Evolutionary conservation across 2,329 filamentous ascomycete genomes (phyloP).

Genomic region (Cladophialophora chaetospira): DNA sequence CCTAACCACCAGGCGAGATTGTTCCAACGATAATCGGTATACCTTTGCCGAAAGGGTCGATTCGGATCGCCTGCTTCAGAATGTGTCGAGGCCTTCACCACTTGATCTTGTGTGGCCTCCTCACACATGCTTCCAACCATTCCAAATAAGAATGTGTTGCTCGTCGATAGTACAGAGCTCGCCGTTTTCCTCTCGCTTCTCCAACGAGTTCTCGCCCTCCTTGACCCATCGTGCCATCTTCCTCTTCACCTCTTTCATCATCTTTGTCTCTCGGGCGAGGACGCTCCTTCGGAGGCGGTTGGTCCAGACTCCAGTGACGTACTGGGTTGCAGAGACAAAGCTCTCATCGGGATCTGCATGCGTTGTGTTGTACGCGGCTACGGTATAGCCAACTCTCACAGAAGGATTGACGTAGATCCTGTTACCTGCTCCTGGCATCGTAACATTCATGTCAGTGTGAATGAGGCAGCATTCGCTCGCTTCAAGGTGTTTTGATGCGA

Average conservation of each 20-base stretch:
- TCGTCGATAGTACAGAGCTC: constrained; percentile 61
- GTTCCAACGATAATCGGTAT: not conserved
- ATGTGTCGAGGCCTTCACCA: not conserved
- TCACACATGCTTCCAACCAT: constrained; percentile 62
- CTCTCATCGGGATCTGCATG: constrained; percentile 35
- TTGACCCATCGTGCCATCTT: constrained; percentile 34
- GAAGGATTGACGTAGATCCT: constrained; percentile 45
- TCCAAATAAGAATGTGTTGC: constrained; percentile 61
- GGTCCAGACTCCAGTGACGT: constrained; percentile 60
- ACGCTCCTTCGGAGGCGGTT: constrained; percentile 54
- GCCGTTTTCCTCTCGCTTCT: constrained; percentile 48
- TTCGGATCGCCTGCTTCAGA: not conserved
- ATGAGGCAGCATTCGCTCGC: constrained; percentile 76
- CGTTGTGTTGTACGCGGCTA: constrained; percentile 39
- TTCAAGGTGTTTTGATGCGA: constrained; percentile 61
- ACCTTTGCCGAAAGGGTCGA: not conserved
- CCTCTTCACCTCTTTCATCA: constrained; percentile 45
- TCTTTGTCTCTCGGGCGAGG: constrained; percentile 44
- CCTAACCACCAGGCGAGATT: not conserved
- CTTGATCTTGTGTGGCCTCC: not conserved
- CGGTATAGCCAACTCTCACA: constrained; percentile 45
- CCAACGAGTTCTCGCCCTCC: constrained; percentile 25
- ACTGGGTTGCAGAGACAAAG: constrained; percentile 54
- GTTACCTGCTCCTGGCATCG: constrained; percentile 33
- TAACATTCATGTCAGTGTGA: constrained; percentile 40